Evolutionary conservation across 2,329 filamentous ascomycete genomes (phyloP).

Genomic region (Hymenoscyphus infarciens): DNA sequence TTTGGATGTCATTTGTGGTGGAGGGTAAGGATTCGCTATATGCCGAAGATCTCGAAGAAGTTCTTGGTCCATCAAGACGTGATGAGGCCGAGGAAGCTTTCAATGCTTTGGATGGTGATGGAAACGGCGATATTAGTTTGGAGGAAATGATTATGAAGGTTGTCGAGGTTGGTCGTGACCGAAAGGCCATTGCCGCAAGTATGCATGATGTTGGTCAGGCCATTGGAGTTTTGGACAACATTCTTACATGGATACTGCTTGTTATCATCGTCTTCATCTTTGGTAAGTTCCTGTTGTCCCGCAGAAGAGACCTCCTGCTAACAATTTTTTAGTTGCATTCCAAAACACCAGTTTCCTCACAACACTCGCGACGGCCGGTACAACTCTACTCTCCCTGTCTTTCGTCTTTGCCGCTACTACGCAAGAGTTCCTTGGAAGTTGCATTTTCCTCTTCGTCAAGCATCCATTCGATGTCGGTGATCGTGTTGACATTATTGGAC

Average conservation of each 20-base stretch:
- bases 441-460: slow-evolving; percentile 98
- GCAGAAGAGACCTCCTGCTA: slow-evolving; percentile 31
- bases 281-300: slow-evolving; percentile 44
- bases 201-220: slow-evolving; percentile 98
- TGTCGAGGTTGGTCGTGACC: slow-evolving; percentile 76
- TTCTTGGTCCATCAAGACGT: slow-evolving; percentile 71
- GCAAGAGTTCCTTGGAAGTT: slow-evolving; percentile 95
- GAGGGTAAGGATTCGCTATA: slow-evolving; percentile 80
- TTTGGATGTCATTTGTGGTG: slow-evolving; percentile 98
- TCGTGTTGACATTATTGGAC: slow-evolving; percentile 72
- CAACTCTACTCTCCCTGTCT: slow-evolving; percentile 87
- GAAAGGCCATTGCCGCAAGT: slow-evolving; percentile 84
- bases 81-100: slow-evolving; percentile 86
- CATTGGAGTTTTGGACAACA: slow-evolving; percentile 82
- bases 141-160: slow-evolving; percentile 84
- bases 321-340: slow-evolving; percentile 62
- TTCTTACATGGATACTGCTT: slow-evolving; percentile 77
- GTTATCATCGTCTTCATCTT: slow-evolving; percentile 82
- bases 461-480: slow-evolving; percentile 97
- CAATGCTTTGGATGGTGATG: slow-evolving; percentile 73
- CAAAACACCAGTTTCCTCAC: slow-evolving; percentile 82
- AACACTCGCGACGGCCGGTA: slow-evolving; percentile 85
- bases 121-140: slow-evolving; percentile 89
- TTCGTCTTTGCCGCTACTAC: slow-evolving; percentile 92
- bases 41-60: slow-evolving; percentile 79